These are phyloP conservation scores for Malassezia slooffiae DNA, from an alignment of 1,284 basidiomycete genomes.

Conservation along the genomic window DNA sequence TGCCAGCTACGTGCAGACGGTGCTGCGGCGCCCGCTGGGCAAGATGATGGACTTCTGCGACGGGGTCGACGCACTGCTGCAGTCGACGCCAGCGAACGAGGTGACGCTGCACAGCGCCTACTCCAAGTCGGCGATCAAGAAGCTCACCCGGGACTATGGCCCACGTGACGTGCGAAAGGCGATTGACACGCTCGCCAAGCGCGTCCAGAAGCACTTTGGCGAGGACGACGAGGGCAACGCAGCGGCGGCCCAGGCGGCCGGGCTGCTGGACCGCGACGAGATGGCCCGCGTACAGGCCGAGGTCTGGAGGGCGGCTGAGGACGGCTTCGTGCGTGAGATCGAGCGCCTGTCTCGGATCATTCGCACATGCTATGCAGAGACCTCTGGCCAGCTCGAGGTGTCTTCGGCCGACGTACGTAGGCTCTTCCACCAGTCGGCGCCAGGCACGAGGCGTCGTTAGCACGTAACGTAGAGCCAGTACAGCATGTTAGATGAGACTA, in stretches of 20 bases:
- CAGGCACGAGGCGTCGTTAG: slow-evolving; percentile 12
- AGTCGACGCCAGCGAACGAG: slow-evolving; percentile 68
- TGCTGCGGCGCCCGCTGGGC: slow-evolving; percentile 72
- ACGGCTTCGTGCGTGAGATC: slow-evolving; percentile 1
- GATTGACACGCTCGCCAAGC: slow-evolving; percentile 72
- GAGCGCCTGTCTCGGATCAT: slow-evolving; percentile 10
- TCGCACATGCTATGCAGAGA: slow-evolving; percentile 10
- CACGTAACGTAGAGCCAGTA: too few species aligned
- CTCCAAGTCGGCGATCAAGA: slow-evolving; percentile 66
- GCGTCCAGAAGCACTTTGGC: slow-evolving; percentile 85
- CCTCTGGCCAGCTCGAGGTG: slow-evolving; percentile 28
- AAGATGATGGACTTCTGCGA: slow-evolving; percentile 90
- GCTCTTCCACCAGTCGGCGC: slow-evolving; percentile 7
- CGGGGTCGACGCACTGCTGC: slow-evolving; percentile 72
- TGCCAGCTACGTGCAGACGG: slow-evolving; percentile 69
- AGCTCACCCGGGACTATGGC: slow-evolving; percentile 72
- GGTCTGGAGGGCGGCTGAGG: slow-evolving; percentile 11
- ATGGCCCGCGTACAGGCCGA: slow-evolving; percentile 9
- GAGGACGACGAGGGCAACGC: slow-evolving; percentile 51
- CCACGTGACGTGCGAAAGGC: slow-evolving; percentile 73
- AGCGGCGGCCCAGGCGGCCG: background rate
- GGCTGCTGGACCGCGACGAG: slow-evolving; percentile 7
- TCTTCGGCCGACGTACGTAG: slow-evolving; percentile 62
- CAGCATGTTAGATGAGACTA: slow-evolving; percentile 13
- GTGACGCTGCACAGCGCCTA: slow-evolving; percentile 67